Evolutionary conservation across 306 rosid species (phyloP).

Genomic region (Rosa lucieae): DNA sequence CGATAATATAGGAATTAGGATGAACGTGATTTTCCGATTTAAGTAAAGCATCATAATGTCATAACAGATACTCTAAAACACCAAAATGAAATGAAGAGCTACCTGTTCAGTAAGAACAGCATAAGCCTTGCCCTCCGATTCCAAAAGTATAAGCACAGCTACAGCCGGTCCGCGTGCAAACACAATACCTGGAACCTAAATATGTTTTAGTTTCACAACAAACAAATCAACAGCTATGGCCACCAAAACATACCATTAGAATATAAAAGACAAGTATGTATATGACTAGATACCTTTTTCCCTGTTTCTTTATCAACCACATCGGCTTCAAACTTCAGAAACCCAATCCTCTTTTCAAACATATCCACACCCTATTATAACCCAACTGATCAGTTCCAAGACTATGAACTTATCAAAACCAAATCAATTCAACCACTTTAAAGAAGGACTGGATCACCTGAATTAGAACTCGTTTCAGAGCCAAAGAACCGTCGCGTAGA

Average conservation of each 20-base stretch:
- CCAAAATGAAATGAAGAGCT: conserved; percentile 1
- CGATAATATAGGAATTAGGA: background rate
- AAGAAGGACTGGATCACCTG: conserved; percentile 49
- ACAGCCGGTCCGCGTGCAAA: conserved; percentile 98
- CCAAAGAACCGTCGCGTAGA: conserved; percentile 57
- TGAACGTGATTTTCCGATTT: background rate
- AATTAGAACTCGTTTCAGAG: conserved; percentile 63
- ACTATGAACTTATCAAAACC: background rate
- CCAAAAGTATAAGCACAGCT: conserved; percentile 75
- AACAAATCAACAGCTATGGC: background rate
- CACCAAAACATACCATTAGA: background rate
- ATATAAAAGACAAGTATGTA: conserved; percentile 6
- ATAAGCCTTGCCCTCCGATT: conserved; percentile 74
- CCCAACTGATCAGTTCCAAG: background rate
- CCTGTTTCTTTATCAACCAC: conserved; percentile 74
- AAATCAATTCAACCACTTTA: background rate
- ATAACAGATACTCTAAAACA: background rate
- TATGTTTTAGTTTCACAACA: conserved; percentile 37
- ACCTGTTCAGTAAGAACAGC: conserved; percentile 97
- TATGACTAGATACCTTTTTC: conserved; percentile 49
- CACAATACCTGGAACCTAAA: conserved; percentile 91
- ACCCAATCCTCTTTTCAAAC: conserved; percentile 84
- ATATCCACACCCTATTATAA: conserved; percentile 83
- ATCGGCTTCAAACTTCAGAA: conserved; percentile 87
- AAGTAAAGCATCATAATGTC: background rate